Evolutionary conservation across 2,329 filamentous ascomycete species (phyloP), one percentile per base, ranked within the genome.

Genomic region (Scedosporium dehoogii): DNA sequence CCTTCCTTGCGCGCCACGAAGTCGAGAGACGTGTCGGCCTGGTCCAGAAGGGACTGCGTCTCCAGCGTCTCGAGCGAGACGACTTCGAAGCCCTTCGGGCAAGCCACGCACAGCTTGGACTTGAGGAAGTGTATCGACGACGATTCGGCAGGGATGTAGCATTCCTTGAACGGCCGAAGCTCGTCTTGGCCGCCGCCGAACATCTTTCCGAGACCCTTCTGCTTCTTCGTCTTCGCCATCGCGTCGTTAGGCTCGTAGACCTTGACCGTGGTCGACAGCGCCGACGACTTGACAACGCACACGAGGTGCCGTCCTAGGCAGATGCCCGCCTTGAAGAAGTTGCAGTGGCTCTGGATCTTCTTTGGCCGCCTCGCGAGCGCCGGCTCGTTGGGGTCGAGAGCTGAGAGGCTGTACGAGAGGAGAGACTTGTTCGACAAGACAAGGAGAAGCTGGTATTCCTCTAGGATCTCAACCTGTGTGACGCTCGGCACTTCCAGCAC

Each of bases 191-290:
- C 91, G 60, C 80, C 87, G 65, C 91, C 91, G 76, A 99, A 93
- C 87, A 99, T 96, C 78, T 96, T 96, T 67, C 90, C 88, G 64
- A 99, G 87, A 18, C 94, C 93, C 70, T 92, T 94, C 73, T 96
- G 96, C 79, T 96, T 97, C 79, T 94, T 96, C 63, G 90, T 91
- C 78, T 92, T 94, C 62, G 89, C 88, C 81, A 96, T 89, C 65
- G 91, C 89, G 72, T 97, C 94, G 76, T 96, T 96, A 1, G 94
- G 94, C 76, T 99, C 93, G 75, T 91, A 97, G n/a, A 97, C 94
- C 76, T 97, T 97, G 79, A 99, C 96, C 1, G 93, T 97, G 14
- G 91, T 96, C 60, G 91, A 96, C 38, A 97, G 79, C 3, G 92
- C 90, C 18, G 90, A 93, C 48, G 91, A 96, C 79, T 96, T 97